phyloP scores from a whole-genome alignment of 208 protist species.

The Wallacemonas sp. region DNA sequence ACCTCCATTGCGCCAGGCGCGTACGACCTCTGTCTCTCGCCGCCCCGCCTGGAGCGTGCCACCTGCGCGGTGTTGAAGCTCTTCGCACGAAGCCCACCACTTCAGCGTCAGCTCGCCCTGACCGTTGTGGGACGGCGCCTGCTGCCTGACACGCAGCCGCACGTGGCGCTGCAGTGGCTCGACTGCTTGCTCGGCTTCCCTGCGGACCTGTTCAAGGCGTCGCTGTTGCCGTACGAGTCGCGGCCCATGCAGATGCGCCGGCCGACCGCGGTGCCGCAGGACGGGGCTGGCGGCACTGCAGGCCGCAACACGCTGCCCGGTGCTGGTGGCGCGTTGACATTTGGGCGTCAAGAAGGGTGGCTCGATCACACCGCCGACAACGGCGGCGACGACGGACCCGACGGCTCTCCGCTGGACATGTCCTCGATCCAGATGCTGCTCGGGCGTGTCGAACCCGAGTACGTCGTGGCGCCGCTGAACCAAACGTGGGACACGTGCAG shows the following conservation, averaged over 20 bases:
- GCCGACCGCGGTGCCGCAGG: neutral
- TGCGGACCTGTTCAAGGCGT: slow-evolving; percentile 23
- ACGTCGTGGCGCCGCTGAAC: slow-evolving; percentile 65
- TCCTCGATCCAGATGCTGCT: slow-evolving; percentile 45
- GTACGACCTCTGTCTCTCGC: slow-evolving; percentile 1
- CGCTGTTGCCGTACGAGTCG: slow-evolving; percentile 23
- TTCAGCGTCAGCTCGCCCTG: slow-evolving; percentile 52
- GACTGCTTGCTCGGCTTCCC: slow-evolving; percentile 27
- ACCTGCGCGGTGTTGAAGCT: neutral
- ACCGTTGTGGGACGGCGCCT: slow-evolving; percentile 45
- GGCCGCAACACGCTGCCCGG: no score
- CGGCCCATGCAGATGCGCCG: slow-evolving; percentile 9
- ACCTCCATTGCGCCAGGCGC: neutral
- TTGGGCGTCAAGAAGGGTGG: neutral
- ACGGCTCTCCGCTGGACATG: slow-evolving; percentile 8
- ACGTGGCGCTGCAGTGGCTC: slow-evolving; percentile 41
- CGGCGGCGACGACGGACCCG: neutral
- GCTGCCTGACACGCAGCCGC: slow-evolving; percentile 44
- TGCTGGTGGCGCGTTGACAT: neutral
- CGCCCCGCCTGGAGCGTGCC: slow-evolving; percentile 27
- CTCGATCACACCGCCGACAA: neutral
- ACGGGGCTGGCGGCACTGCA: neutral
- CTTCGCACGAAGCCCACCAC: neutral
- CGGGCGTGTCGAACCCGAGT: slow-evolving; percentile 51
- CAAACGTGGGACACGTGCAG: slow-evolving; percentile 64